Base-by-base conservation (phyloP, 257 asterid species). In the Solanum lycopersicoides region DNA sequence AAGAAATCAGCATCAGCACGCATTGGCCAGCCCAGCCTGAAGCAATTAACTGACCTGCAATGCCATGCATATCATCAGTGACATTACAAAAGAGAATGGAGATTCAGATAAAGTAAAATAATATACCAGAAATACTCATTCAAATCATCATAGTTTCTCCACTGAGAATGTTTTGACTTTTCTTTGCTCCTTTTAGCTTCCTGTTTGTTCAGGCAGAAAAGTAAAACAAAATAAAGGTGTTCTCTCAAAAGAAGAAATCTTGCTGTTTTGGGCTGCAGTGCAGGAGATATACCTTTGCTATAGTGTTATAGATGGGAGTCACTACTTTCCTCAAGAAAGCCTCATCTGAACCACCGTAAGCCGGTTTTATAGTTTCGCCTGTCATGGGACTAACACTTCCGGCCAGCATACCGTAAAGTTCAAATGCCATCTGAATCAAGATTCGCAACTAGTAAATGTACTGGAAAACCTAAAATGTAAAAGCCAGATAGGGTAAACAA, bases 1-100 rank as follows among this genome's bases (percentile, higher is more conserved):
- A 97, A 97, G 93, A 97, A 97, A 95, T 97, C 99, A 88, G 99
- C 95, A 93, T 93, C 98, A 87, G 89, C 94, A 88, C 99, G 99
- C 99, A 97, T 97, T 28, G 99, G 99, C 99, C 99, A 97, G 83
- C 99, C 98, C 69, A 97, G 90, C 90, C 91, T 93, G 91, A 97
- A 97, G 88, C 99, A 97, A 89, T 93, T 89, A 47, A 90, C 94
- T 18, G 99, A 97, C 99, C 99, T 97, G 88, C 95, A 93, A 80
- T 82, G 72, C 59, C 89, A 88, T 88, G 86, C 85, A 84, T 50
- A 69, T 60, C 21, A 16, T 42, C 32, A 85, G 65, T 23, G 44
- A 79, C 87, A 90, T 89, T 87, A 83, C 88, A 87, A 13, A 41
- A 32, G 30, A 37, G 73, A 20, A 82, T 45, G 39, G 53, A 16